A percentile compares a stretch with the other conserved stretches of the same genome.
Conservation (phyloP, 2,329 filamentous ascomycete genomes). For the Cadophora malorum region DNA sequence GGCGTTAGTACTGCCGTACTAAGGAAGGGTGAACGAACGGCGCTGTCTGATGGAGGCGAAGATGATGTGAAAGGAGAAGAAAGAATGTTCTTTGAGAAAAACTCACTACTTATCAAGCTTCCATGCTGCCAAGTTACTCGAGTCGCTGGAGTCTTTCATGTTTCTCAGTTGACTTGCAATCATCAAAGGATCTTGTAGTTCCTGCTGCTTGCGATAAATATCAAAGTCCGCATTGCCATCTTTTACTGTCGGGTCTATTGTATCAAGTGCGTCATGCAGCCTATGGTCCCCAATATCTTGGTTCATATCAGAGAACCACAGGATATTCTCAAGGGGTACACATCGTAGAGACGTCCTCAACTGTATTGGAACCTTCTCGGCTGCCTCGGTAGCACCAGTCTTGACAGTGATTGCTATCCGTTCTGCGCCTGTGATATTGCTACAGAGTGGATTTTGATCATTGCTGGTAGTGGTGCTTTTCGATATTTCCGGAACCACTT, state of each 20-base stretch:
- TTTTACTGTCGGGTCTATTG: constrained; percentile 37
- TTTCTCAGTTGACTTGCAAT: constrained; percentile 49
- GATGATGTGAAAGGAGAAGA: no score
- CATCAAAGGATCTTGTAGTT: constrained; percentile 53
- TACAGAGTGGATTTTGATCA: background rate
- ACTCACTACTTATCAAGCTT: constrained; percentile 60
- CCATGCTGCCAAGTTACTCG: constrained; percentile 53
- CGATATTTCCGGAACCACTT: background rate
- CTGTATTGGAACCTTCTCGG: constrained; percentile 58
- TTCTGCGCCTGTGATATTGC: background rate
- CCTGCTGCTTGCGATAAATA: constrained; percentile 49
- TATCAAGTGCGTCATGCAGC: constrained; percentile 53
- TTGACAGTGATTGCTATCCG: constrained; percentile 55
- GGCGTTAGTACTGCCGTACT: background rate
- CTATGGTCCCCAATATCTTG: constrained; percentile 54
- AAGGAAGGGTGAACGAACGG: no score
- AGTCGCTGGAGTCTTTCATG: constrained; percentile 37
- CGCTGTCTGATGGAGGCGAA: no score
- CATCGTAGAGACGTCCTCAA: constrained; percentile 58
- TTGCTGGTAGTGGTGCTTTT: background rate
- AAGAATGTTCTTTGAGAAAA: background rate
- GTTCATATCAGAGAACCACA: constrained; percentile 64
- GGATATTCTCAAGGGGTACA: constrained; percentile 49
- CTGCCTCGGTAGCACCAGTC: constrained; percentile 62
- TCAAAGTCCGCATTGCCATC: constrained; percentile 57